Evolutionary conservation across 2,329 filamentous ascomycete genomes (phyloP), one percentile per base, ranked within the genome.

Genomic region (Talaromyces sp.): DNA sequence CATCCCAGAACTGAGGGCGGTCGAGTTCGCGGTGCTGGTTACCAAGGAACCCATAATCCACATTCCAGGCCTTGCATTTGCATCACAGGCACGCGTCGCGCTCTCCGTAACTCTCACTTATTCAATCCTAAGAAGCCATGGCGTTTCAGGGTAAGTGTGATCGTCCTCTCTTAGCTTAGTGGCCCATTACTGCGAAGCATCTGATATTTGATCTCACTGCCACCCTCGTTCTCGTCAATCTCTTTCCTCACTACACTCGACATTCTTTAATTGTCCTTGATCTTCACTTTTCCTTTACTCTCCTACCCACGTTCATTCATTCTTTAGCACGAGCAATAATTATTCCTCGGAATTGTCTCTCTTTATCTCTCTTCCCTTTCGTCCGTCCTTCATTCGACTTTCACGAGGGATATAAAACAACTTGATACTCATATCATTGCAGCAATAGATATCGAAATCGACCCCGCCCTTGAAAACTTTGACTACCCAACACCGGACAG

Each of bases 51-150:
- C 68, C 70, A 75, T 74, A 75, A 70, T 69, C 69, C 72, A 72
- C 74, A 76, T 76, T 76, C 74, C 72, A 75, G 72, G 73, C 72
- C 73, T 76, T 76, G 73, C 73, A 71, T 75, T 62, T 68, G 67
- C 62, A 67, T 68, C 64, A 64, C 67, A 68, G 73, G 71, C 70
- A 76, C 74, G 73, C 74, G 73, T 73, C 73, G 74, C 74, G 74
- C 60, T 63, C 52, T 40, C 48, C 60, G 14, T 56, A 46, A 67
- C 65, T 68, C 64, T 66, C 62, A 67, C 62, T 61, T 65, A 70
- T 66, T 61, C 59, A 61, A 64, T 69, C 66, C 66, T 67, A 71
- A 71, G 67, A 67, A 68, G 71, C 65, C 69, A 76, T 76, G 74
- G 70, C 72, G 68, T 74, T 71, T 71, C 69, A 67, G 64, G 71